Evolutionary conservation across 75 land plant species (phyloP).

Genomic region (Adiantum capillusveneris): DNA sequence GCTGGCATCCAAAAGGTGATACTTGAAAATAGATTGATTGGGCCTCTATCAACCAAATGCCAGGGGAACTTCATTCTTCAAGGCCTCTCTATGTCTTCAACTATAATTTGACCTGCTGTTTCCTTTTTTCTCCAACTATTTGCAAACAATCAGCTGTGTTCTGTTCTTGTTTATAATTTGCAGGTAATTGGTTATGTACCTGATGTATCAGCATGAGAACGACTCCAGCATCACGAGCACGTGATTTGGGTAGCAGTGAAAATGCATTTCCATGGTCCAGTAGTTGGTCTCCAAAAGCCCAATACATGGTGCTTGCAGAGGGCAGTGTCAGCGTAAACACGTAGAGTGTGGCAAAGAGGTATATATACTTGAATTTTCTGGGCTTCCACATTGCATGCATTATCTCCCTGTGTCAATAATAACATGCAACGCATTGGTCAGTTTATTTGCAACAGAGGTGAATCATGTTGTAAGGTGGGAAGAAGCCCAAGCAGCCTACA

Average conservation of each 20-base stretch:
- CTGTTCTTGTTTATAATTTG: too few species aligned
- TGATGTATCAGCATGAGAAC: constrained; percentile 90
- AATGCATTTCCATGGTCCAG: constrained; percentile 74
- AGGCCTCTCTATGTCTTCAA: too few species aligned
- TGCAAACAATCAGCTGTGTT: too few species aligned
- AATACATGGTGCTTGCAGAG: constrained; percentile 72
- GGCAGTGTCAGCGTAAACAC: too few species aligned
- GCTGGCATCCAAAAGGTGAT: too few species aligned
- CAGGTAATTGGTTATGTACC: too few species aligned
- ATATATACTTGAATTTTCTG: constrained; percentile 70
- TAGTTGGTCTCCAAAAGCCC: constrained; percentile 86
- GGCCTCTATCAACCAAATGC: too few species aligned
- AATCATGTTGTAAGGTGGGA: too few species aligned
- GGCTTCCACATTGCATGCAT: constrained; percentile 84
- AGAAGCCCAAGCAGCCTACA: constrained; percentile 54
- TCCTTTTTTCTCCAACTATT: too few species aligned
- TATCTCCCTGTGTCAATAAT: constrained; percentile 65
- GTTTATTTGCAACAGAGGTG: neutral
- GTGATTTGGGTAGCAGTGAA: constrained; percentile 60
- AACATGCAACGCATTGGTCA: constrained; percentile 28
- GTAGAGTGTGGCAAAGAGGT: constrained; percentile 75
- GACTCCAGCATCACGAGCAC: constrained; percentile 59
- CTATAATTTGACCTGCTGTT: too few species aligned
- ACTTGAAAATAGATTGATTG: too few species aligned
- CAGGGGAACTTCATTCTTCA: too few species aligned